Conservation (phyloP, 164 flowering plant genomes). For the Vitis riparia region DNA sequence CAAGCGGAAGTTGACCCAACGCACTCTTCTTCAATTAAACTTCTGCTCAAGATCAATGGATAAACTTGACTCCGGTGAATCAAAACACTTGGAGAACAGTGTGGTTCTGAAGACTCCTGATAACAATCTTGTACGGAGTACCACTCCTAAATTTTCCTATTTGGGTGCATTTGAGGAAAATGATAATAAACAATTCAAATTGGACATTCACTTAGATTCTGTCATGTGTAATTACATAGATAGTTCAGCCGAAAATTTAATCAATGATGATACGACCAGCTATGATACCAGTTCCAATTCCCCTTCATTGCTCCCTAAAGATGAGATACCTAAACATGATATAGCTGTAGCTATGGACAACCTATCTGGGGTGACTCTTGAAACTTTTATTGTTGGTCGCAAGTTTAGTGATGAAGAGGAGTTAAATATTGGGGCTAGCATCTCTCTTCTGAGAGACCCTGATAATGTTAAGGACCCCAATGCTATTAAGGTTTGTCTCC, state of each 20-base stretch:
- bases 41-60: constrained; percentile 39
- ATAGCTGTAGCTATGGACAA: constrained; percentile 21
- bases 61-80: constrained; percentile 20
- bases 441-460: constrained; percentile 68
- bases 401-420: constrained; percentile 55
- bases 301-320: constrained; percentile 9
- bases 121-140: constrained; percentile 4
- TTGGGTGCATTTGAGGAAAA: constrained; percentile 20
- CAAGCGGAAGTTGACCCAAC: constrained; percentile 73
- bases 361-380: constrained; percentile 30
- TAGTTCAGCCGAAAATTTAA: constrained; percentile 17
- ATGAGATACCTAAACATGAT: constrained; percentile 17
- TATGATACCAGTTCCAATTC: constrained; percentile 5
- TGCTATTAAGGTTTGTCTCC: constrained; percentile 69
- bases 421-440: constrained; percentile 40
- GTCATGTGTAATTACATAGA: constrained; percentile 9
- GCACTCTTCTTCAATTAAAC: constrained; percentile 74
- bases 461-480: constrained; percentile 69
- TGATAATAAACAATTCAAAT: background rate
- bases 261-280: constrained; percentile 8
- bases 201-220: background rate
- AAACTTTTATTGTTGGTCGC: constrained; percentile 84
- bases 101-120: background rate
- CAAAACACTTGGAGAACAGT: constrained; percentile 10
- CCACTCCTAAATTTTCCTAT: background rate